Evolutionary conservation across 768 basidiomycete species (phyloP), one percentile per base, ranked within the genome.

Genomic region (Peribolospora kevripleyi): DNA sequence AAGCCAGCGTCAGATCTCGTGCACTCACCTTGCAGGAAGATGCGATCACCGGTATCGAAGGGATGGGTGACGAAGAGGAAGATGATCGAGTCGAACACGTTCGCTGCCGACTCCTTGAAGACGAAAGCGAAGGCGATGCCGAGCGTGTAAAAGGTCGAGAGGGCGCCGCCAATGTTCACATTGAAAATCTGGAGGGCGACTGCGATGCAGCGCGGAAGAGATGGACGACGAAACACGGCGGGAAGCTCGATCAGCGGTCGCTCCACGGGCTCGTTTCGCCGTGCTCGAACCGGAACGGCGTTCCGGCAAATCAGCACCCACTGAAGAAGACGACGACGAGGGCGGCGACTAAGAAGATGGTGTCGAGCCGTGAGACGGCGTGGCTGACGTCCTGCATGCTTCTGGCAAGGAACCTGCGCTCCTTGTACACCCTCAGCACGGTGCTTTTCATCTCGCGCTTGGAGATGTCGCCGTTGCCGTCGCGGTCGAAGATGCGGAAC

Each of bases 21-120:
- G 7, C 37, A 65, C 72, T 60, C 56, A 75, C 75, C 63, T 58
- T 79, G 79, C 58, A 84, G 77, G 62, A 84, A 78, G 60, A 78
- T 77, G n/a, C 83, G 74, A 67, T 84, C 83, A 8, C 82, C 82
- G 36, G 82, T 82, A 61, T 84, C 82, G 59, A 78, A 84, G 3
- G 81, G 81, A 64, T 85, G 83, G 3, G 81, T 79, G 46, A 84
- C 81, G 63, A 84, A 84, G 59, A 83, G 65, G 65, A 85, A 81
- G 74, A 83, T 79, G 62, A 84, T 79, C 38, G 81, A 73, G 66
- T 84, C 82, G 62, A 85, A 85, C 13, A 78, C 78, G 54, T 68
- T 73, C 57, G 78, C 76, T 25, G 82, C 79, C 4, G 82, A 67
- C 59, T 71, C 75, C 69, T 82, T 83, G 72, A 85, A 85, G 60